Evolutionary conservation across 1,139 yeast species (phyloP).

Genomic region (Blastobotrys buckinghamii): DNA sequence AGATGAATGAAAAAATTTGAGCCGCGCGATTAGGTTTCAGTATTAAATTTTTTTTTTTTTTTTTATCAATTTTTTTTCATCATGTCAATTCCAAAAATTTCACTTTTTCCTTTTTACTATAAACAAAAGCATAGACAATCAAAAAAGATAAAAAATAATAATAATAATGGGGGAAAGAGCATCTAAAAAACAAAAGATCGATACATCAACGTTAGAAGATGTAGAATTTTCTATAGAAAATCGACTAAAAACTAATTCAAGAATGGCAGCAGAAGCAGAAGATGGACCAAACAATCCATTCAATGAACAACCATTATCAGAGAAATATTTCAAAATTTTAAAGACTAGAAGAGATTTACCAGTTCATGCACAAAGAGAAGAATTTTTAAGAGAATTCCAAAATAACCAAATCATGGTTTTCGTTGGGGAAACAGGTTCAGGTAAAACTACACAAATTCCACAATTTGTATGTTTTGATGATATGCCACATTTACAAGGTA

Average conservation of each 20-base stretch:
- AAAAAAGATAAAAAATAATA: not conserved
- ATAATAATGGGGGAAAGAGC: not conserved
- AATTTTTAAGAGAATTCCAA: constrained; percentile 78
- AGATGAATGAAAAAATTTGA: too few relatives aligned
- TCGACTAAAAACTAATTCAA: constrained; percentile 66
- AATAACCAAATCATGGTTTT: constrained; percentile 91
- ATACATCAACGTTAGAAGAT: too few relatives aligned
- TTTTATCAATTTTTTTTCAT: too few relatives aligned
- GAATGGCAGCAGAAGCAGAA: constrained; percentile 61
- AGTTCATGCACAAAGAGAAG: constrained; percentile 88
- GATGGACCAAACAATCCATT: constrained; percentile 67
- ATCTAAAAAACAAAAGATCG: not conserved
- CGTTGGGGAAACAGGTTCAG: constrained; percentile 98
- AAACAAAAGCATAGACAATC: too few relatives aligned
- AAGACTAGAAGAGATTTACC: constrained; percentile 80
- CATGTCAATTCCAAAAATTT: too few relatives aligned
- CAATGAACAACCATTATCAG: constrained; percentile 56
- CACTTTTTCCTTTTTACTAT: too few relatives aligned
- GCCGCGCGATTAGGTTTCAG: too few relatives aligned
- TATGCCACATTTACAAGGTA: constrained; percentile 73
- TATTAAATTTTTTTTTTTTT: too few relatives aligned
- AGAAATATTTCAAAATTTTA: constrained; percentile 70
- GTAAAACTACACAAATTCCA: constrained; percentile 96
- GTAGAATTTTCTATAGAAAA: constrained; percentile 12
- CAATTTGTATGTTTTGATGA: constrained; percentile 93